These are phyloP conservation scores for Suillus tomentosus DNA, from an alignment of 768 basidiomycete species.

Conservation along the genomic window DNA sequence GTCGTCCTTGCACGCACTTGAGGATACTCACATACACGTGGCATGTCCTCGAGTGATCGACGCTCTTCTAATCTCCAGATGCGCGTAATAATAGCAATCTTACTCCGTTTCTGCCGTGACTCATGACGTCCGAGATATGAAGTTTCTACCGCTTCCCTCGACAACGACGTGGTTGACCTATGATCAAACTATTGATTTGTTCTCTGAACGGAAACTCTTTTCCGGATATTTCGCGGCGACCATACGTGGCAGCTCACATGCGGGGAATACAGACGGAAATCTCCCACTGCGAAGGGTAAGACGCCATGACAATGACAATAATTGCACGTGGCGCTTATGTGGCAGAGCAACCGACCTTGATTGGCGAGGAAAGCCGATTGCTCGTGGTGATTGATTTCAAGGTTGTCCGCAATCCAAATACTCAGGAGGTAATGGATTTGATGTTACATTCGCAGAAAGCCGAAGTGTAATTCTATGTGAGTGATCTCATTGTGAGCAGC, in stretches of 20 bases:
- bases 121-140: neutral
- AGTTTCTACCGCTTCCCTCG: neutral
- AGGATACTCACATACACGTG: slow-evolving; percentile 17
- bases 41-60: slow-evolving; percentile 1
- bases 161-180: neutral
- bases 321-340: neutral
- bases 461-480: neutral
- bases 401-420: neutral
- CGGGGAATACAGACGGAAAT: neutral
- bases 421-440: neutral
- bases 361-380: neutral
- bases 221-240: neutral
- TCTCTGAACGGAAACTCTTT: neutral
- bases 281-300: neutral
- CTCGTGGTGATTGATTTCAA: neutral
- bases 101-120: neutral
- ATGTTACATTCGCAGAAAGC: neutral
- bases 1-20: slow-evolving; percentile 61
- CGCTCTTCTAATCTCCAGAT: slow-evolving; percentile 4
- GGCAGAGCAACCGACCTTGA: neutral
- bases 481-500: neutral
- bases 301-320: slow-evolving; percentile 1
- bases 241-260: slow-evolving; percentile 6
- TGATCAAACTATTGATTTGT: neutral
- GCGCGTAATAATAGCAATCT: slow-evolving; percentile 6